Conservation (phyloP, 2,329 filamentous ascomycete species). For the Xylariaceae sp. region DNA sequence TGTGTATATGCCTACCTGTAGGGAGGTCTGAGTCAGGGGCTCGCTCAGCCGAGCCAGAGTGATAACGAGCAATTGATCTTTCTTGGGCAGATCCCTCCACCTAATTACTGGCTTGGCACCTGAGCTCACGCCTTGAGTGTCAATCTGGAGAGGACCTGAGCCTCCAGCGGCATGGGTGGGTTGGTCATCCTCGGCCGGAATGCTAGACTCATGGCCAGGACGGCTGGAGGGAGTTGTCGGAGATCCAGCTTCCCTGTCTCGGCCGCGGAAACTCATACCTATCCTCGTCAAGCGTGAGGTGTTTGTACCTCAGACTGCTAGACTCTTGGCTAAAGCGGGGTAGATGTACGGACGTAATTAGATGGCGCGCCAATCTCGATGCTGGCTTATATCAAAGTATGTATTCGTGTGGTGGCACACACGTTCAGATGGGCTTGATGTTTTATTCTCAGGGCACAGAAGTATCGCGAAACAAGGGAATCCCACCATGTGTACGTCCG, state of each 20-base stretch:
- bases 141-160: background rate
- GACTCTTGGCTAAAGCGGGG: background rate
- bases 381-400: too few relatives aligned
- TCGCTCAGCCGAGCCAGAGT: conserved; percentile 75
- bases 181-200: background rate
- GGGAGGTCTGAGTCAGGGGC: conserved; percentile 71
- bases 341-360: background rate
- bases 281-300: background rate
- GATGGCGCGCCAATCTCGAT: too few relatives aligned
- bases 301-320: background rate
- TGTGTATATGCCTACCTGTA: conserved; percentile 39
- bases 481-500: too few relatives aligned
- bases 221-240: background rate
- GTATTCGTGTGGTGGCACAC: too few relatives aligned
- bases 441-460: too few relatives aligned
- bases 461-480: too few relatives aligned
- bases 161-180: background rate
- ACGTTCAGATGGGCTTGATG: too few relatives aligned
- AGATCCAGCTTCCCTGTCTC: background rate
- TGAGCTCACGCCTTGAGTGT: background rate
- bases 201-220: background rate
- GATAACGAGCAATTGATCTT: conserved; percentile 70
- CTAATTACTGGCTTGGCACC: conserved; percentile 20
- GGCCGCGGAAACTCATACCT: background rate
- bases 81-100: conserved; percentile 55